Conservation (phyloP, 805 yeast genomes). For the Metschnikowia similis region DNA sequence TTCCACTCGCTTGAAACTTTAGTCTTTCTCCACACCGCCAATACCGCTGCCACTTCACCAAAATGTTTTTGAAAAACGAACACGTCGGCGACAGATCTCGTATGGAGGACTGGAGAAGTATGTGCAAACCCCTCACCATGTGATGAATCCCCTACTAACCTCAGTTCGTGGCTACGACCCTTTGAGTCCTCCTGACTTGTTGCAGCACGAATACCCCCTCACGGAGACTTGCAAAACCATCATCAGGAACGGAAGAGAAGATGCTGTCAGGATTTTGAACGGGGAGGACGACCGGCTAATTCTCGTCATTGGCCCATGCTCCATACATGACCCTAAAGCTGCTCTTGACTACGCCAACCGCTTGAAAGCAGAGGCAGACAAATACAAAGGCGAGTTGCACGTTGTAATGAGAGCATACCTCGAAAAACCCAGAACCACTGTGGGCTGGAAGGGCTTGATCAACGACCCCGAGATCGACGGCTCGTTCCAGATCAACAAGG, state of each 20-base stretch:
- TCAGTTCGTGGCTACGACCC: constrained; percentile 86
- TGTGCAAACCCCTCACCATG: constrained; percentile 16
- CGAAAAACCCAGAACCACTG: constrained; percentile 98
- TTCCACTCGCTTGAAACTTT: neutral
- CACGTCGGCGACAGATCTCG: constrained; percentile 80
- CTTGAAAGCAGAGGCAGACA: constrained; percentile 62
- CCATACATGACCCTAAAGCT: constrained; percentile 85
- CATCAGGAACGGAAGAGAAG: constrained; percentile 74
- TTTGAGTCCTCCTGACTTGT: constrained; percentile 83
- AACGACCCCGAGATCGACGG: constrained; percentile 95
- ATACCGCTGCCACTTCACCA: constrained; percentile 8
- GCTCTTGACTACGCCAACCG: constrained; percentile 84
- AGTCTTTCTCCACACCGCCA: neutral
- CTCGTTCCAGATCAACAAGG: constrained; percentile 92
- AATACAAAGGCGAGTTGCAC: constrained; percentile 70
- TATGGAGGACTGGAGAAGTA: constrained; percentile 51
- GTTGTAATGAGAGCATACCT: constrained; percentile 96
- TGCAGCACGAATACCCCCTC: constrained; percentile 81
- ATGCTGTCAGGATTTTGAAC: constrained; percentile 67
- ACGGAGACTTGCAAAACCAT: constrained; percentile 50
- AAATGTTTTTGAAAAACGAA: constrained; percentile 82
- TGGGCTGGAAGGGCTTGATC: constrained; percentile 98
- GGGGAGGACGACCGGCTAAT: constrained; percentile 79
- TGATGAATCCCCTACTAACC: constrained; percentile 8
- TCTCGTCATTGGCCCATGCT: constrained; percentile 94